Percentiles rank a stretch among this genome's conserved stretches.
Evolutionary conservation across 2,329 filamentous ascomycete genomes (phyloP).

Genomic region (Aureobasidium sp.): DNA sequence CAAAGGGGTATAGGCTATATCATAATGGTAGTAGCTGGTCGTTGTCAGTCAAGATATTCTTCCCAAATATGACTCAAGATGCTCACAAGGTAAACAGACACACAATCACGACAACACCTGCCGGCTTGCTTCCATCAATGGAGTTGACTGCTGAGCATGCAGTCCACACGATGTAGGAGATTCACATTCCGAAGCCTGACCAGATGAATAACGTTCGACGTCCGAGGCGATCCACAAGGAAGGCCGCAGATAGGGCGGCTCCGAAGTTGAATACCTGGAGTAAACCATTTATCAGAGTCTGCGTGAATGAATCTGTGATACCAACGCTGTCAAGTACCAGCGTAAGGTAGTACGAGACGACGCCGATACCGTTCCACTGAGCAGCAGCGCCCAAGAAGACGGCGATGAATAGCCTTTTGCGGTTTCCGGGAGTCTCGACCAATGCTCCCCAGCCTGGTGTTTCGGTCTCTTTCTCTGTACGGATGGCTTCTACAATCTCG

Average conservation of each 20-base stretch:
- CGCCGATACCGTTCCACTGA: constrained; percentile 47
- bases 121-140: constrained; percentile 20
- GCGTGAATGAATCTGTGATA: constrained; percentile 23
- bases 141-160: constrained; percentile 42
- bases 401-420: constrained; percentile 43
- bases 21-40: constrained; percentile 32
- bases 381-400: constrained; percentile 38
- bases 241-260: constrained; percentile 43
- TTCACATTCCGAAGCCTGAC: constrained; percentile 27
- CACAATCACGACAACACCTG: constrained; percentile 30
- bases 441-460: constrained; percentile 44
- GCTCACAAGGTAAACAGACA: constrained; percentile 28
- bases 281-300: constrained; percentile 40
- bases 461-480: constrained; percentile 41
- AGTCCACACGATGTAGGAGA: constrained; percentile 26
- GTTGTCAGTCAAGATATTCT: constrained; percentile 27
- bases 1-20: constrained; percentile 28
- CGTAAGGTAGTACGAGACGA: constrained; percentile 33
- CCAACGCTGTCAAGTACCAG: constrained; percentile 25
- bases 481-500: constrained; percentile 58
- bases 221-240: constrained; percentile 27
- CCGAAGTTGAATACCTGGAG: constrained; percentile 52
- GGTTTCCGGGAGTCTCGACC: constrained; percentile 50
- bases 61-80: background rate
- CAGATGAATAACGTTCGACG: constrained; percentile 25